A percentile compares a stretch with the other conserved stretches of the same genome.
phyloP scores from a whole-genome alignment of 176 grass and related monocot genomes.

The Ananas comosus region DNA sequence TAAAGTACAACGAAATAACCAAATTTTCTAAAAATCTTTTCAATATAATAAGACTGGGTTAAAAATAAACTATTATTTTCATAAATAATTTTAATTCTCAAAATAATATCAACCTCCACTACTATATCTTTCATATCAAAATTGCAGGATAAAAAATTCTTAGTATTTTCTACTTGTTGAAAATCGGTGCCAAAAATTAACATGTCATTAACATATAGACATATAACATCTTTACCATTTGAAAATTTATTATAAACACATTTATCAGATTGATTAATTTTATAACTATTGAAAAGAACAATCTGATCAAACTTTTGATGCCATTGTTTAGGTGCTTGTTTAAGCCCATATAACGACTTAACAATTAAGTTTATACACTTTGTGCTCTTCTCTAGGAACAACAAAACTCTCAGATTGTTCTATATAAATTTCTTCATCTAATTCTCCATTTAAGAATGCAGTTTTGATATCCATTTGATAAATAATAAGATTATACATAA shows the following conservation, averaged over 20 bases:
- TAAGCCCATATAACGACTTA: too few relatives aligned
- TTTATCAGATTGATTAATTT: not conserved
- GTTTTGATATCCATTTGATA: too few relatives aligned
- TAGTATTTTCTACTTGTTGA: not conserved
- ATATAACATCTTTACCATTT: not conserved
- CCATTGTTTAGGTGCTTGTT: too few relatives aligned
- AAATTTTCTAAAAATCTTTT: not conserved
- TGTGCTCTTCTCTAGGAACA: too few relatives aligned
- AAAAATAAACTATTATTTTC: not conserved
- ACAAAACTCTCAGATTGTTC: too few relatives aligned
- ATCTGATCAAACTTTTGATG: too few relatives aligned
- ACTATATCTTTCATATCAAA: not conserved
- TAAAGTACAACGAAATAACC: not conserved
- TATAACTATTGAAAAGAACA: not conserved
- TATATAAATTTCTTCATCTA: too few relatives aligned
- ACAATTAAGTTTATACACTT: too few relatives aligned
- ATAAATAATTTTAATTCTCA: not conserved
- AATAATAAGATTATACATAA: too few relatives aligned
- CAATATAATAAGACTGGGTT: not conserved
- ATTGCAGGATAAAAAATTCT: not conserved
- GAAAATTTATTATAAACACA: not conserved
- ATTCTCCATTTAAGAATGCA: too few relatives aligned
- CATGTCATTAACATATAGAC: not conserved
- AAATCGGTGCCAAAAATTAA: not conserved
- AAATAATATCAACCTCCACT: not conserved